Conservation (phyloP, 2,329 filamentous ascomycete species). For the Immersiporthe knoxdaviesiana region DNA sequence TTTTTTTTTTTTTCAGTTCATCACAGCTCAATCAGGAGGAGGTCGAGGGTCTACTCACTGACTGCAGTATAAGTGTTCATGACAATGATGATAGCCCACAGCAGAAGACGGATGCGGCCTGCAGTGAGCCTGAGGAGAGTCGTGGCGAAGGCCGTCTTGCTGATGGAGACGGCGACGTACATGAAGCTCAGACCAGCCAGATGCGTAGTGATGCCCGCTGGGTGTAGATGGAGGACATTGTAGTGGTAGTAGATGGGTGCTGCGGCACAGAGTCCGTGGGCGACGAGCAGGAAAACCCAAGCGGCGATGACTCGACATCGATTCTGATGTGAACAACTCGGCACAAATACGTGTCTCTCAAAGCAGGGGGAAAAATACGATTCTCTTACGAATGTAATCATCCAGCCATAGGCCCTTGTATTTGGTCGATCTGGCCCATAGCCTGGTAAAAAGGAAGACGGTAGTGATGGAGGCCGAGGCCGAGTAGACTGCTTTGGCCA, state of each 20-base stretch:
- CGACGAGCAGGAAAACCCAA: constrained; percentile 20
- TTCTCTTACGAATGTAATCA: constrained; percentile 20
- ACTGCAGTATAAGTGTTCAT: not conserved
- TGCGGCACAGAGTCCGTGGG: constrained; percentile 20
- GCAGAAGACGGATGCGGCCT: not conserved
- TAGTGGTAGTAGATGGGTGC: constrained; percentile 21
- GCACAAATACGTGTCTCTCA: not conserved
- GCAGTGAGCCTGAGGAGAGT: constrained; percentile 19
- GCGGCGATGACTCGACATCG: constrained; percentile 17
- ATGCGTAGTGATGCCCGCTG: constrained; percentile 12
- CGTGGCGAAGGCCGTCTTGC: constrained; percentile 25
- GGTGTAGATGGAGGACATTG: constrained; percentile 13
- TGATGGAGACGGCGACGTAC: constrained; percentile 20
- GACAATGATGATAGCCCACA: not conserved
- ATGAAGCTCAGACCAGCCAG: constrained; percentile 15
- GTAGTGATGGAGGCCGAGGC: constrained; percentile 19
- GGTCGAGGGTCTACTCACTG: not conserved
- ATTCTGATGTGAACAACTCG: not conserved
- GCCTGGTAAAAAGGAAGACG: constrained; percentile 23
- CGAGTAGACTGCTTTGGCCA: constrained; percentile 25
- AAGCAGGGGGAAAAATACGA: too few relatives aligned
- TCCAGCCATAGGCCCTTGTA: constrained; percentile 25
- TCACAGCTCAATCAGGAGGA: too few relatives aligned
- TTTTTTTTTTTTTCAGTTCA: too few relatives aligned
- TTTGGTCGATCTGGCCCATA: constrained; percentile 20